These are phyloP conservation scores for Verticillium nubilum DNA, from an alignment of 2,329 filamentous ascomycete genomes.

Conservation along the genomic window DNA sequence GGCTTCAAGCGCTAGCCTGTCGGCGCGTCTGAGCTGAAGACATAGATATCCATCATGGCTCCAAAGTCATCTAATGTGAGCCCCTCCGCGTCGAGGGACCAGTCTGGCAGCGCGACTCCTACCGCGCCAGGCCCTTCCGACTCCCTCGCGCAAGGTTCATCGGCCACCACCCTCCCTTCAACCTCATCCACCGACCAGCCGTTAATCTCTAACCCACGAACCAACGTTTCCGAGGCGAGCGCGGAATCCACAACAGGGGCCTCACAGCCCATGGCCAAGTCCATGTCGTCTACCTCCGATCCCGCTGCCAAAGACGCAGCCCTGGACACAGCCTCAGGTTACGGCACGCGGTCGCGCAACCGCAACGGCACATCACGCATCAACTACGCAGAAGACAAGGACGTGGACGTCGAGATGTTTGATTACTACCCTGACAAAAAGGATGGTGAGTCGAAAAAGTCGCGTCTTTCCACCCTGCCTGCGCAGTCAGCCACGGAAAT, in stretches of 20 bases:
- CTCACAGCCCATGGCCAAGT: constrained; percentile 42
- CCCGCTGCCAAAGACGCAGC: constrained; percentile 42
- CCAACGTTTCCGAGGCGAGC: constrained; percentile 26
- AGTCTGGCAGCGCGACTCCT: constrained; percentile 12
- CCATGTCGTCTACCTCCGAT: constrained; percentile 39
- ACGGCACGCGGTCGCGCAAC: constrained; percentile 92
- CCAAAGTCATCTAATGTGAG: constrained; percentile 10
- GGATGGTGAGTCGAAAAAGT: constrained; percentile 53
- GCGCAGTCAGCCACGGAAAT: constrained; percentile 30
- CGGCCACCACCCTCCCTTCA: constrained; percentile 6
- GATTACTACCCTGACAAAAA: constrained; percentile 58
- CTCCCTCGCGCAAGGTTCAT: constrained; percentile 8
- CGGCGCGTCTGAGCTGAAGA: neutral
- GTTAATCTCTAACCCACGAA: constrained; percentile 11
- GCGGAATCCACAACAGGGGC: constrained; percentile 24
- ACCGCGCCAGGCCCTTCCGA: constrained; percentile 10
- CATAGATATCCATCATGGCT: constrained; percentile 8
- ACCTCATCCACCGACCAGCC: constrained; percentile 3
- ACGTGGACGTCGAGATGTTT: constrained; percentile 80
- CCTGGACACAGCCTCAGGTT: constrained; percentile 57
- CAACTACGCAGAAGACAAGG: constrained; percentile 94
- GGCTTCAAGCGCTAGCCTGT: neutral
- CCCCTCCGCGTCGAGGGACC: constrained; percentile 8
- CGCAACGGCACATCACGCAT: constrained; percentile 72
- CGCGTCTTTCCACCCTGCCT: constrained; percentile 36